phyloP scores from a whole-genome alignment of 1,284 basidiomycete species.

The Ustilago xerochloae region DNA sequence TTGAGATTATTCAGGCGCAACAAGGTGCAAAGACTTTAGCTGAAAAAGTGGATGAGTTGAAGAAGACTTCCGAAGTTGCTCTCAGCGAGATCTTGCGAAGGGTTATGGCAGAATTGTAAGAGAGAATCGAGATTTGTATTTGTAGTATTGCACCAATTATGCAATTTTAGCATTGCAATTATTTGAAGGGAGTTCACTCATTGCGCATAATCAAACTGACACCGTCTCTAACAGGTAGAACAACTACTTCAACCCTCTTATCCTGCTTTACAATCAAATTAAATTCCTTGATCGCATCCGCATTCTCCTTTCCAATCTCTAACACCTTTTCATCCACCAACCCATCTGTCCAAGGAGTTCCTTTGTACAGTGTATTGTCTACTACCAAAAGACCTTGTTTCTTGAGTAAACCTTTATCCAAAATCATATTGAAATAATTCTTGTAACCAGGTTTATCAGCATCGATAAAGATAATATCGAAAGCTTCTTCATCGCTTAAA shows the following conservation, averaged over 20 bases:
- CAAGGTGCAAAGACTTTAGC: neutral
- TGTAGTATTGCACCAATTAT: neutral
- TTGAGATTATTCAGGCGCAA: neutral
- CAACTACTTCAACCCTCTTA: conserved; percentile 52
- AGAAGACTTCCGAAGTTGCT: too few relatives aligned
- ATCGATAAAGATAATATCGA: conserved; percentile 69
- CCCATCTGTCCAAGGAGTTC: conserved; percentile 42
- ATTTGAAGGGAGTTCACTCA: conserved; percentile 6
- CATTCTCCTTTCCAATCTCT: conserved; percentile 42
- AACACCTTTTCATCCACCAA: conserved; percentile 23
- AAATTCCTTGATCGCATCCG: conserved; percentile 60
- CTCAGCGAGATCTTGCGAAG: too few relatives aligned
- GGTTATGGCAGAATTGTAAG: too few relatives aligned
- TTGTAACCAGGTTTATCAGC: conserved; percentile 67
- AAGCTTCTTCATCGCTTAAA: conserved; percentile 43
- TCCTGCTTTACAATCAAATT: conserved; percentile 61
- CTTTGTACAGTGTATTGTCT: conserved; percentile 68
- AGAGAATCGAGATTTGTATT: too few relatives aligned
- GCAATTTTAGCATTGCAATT: too few relatives aligned
- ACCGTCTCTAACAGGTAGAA: conserved; percentile 66
- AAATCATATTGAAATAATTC: conserved; percentile 58
- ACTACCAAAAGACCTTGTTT: conserved; percentile 61
- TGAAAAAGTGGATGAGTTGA: neutral
- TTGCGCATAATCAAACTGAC: conserved; percentile 63
- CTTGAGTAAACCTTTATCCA: conserved; percentile 55